A percentile compares a stretch with the other conserved stretches of the same genome.
These are phyloP conservation scores for grape (Vitis vinifera) DNA, from an alignment of 164 flowering plant species.

Conservation along the genomic window DNA sequence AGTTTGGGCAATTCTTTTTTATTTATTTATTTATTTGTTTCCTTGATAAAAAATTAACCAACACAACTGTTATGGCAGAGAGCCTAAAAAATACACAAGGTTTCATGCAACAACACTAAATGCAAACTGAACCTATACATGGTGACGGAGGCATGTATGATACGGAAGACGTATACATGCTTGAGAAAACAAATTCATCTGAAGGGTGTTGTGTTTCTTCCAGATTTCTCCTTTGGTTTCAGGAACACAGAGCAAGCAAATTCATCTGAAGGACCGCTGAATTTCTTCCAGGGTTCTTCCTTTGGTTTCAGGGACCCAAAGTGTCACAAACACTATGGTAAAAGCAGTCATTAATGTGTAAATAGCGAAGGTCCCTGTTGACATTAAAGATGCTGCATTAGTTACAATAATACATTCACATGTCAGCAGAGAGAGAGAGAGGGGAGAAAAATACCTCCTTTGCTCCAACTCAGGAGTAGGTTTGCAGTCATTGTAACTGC, in stretches of 20 bases:
- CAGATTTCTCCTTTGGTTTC: slow-evolving; percentile 14
- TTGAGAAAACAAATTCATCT: neutral
- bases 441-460: slow-evolving; percentile 40
- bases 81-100: too few relatives aligned
- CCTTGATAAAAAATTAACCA: too few relatives aligned
- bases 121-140: neutral
- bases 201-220: neutral
- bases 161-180: neutral
- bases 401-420: too few relatives aligned
- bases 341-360: slow-evolving; percentile 43
- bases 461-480: slow-evolving; percentile 57
- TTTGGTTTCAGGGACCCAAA: slow-evolving; percentile 66
- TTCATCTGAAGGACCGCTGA: slow-evolving; percentile 49
- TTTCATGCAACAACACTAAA: too few relatives aligned
- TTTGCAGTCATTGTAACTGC: slow-evolving; percentile 62
- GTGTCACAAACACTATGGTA: slow-evolving; percentile 39
- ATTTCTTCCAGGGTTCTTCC: slow-evolving; percentile 65
- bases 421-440: slow-evolving; percentile 12
- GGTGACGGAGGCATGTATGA: neutral
- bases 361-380: slow-evolving; percentile 51
- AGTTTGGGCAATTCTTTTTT: too few relatives aligned
- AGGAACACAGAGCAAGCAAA: slow-evolving; percentile 8
- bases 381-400: neutral
- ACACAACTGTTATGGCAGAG: too few relatives aligned
- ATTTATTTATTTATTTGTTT: too few relatives aligned